phyloP scores from a whole-genome alignment of 2,329 filamentous ascomycete species.

The Alternaria conjuncta region DNA sequence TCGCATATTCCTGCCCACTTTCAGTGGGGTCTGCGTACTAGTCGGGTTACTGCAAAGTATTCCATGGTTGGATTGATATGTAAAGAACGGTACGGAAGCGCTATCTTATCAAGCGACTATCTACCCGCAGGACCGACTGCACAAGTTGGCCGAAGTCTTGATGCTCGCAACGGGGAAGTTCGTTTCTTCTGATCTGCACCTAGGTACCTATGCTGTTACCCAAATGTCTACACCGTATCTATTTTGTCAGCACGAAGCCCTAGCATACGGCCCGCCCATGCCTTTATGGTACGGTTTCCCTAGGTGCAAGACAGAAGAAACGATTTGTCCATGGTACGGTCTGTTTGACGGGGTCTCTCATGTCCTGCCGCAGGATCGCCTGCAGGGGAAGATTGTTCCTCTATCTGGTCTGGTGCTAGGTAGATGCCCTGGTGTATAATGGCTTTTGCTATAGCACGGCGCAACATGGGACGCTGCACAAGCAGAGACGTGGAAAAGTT shows the following conservation, averaged over 20 bases:
- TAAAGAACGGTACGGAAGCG: conserved; percentile 5
- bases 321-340: neutral
- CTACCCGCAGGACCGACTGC: conserved; percentile 1
- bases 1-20: neutral
- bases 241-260: neutral
- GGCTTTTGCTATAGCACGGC: conserved; percentile 9
- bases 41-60: neutral
- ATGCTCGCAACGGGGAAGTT: neutral
- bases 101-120: conserved; percentile 6
- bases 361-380: neutral
- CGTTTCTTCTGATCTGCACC: neutral
- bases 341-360: neutral
- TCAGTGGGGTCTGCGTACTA: neutral
- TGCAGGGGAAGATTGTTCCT: conserved; percentile 10
- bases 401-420: neutral
- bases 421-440: conserved; percentile 3
- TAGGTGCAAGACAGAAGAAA: neutral
- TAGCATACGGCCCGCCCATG: neutral
- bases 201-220: neutral
- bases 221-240: neutral
- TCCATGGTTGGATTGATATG: conserved; percentile 2
- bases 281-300: neutral
- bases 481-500: neutral
- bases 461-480: neutral
- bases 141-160: neutral